Percentiles rank a stretch among this genome's conserved stretches.
phyloP scores from a whole-genome alignment of 495 filamentous ascomycete species.

The Lophiostoma macrostomum region DNA sequence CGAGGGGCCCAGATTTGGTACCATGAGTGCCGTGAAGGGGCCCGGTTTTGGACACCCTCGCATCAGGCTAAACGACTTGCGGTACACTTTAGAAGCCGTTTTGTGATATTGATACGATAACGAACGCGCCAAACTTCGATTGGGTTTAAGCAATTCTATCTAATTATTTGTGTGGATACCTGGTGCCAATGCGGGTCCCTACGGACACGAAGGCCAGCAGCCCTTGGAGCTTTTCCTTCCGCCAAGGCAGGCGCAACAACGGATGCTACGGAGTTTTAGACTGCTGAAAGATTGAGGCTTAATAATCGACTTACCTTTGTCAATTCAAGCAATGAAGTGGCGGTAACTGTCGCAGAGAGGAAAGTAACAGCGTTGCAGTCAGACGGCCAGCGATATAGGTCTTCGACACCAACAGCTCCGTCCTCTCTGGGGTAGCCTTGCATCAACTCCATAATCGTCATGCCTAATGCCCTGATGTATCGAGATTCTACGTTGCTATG shows the following conservation, averaged over 20 bases:
- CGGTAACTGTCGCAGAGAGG: neutral
- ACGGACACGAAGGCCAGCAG: too few species aligned
- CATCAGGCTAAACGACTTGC: neutral
- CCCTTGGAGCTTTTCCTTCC: too few species aligned
- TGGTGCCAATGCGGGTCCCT: too few species aligned
- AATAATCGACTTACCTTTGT: neutral
- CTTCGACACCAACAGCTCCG: too few species aligned
- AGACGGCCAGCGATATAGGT: neutral
- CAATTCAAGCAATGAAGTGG: neutral
- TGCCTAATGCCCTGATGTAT: neutral
- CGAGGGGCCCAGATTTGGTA: too few species aligned
- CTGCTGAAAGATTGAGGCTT: neutral
- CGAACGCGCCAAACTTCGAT: neutral
- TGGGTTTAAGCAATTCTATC: neutral
- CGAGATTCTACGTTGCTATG: neutral
- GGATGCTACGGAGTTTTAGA: too few species aligned
- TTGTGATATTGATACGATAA: conserved; percentile 1
- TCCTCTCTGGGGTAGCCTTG: neutral
- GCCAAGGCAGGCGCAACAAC: neutral
- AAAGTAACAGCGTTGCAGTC: neutral
- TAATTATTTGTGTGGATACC: too few species aligned
- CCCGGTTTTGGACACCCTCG: neutral
- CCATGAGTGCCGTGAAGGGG: neutral
- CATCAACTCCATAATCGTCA: neutral
- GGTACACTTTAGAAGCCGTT: too few species aligned